A percentile compares a stretch with the other conserved stretches of the same genome.
phyloP scores from a whole-genome alignment of 371 early-diverging fungal species.

The Apophysomyces trapeziformis region DNA sequence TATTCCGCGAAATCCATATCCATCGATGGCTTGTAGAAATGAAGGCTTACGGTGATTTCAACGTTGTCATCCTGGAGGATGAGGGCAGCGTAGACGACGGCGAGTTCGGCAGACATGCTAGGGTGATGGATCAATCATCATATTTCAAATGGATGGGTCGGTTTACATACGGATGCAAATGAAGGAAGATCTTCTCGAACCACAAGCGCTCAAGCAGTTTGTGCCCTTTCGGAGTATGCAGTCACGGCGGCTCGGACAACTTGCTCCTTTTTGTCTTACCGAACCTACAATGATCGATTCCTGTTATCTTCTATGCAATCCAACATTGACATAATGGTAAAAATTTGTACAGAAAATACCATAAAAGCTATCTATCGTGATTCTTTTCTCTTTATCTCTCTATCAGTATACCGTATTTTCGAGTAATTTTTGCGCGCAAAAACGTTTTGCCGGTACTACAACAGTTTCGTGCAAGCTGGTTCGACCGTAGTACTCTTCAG shows the following conservation, averaged over 20 bases:
- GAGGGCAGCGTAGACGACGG: slow-evolving; percentile 96
- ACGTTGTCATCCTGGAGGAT: slow-evolving; percentile 97
- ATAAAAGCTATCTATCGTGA: too few species aligned
- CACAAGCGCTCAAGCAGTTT: slow-evolving; percentile 10
- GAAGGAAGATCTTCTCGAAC: slow-evolving; percentile 23
- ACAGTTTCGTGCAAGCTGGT: too few species aligned
- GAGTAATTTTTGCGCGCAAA: too few species aligned
- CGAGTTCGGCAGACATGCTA: slow-evolving; percentile 81
- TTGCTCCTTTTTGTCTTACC: background rate
- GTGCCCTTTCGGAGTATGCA: slow-evolving; percentile 6
- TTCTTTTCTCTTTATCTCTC: too few species aligned
- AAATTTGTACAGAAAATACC: too few species aligned
- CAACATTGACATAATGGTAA: too few species aligned
- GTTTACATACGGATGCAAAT: slow-evolving; percentile 20
- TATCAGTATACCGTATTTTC: too few species aligned
- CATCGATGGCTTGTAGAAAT: slow-evolving; percentile 5
- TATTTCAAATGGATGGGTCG: slow-evolving; percentile 17
- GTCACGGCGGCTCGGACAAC: background rate
- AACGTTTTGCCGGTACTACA: too few species aligned
- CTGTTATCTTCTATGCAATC: too few species aligned
- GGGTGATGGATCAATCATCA: slow-evolving; percentile 13
- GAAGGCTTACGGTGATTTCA: slow-evolving; percentile 87
- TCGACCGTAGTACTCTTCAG: too few species aligned
- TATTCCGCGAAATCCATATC: background rate
- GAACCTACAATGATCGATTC: too few species aligned